Conservation (phyloP, 257 asterid genomes). For the Solanum raphanifolium region DNA sequence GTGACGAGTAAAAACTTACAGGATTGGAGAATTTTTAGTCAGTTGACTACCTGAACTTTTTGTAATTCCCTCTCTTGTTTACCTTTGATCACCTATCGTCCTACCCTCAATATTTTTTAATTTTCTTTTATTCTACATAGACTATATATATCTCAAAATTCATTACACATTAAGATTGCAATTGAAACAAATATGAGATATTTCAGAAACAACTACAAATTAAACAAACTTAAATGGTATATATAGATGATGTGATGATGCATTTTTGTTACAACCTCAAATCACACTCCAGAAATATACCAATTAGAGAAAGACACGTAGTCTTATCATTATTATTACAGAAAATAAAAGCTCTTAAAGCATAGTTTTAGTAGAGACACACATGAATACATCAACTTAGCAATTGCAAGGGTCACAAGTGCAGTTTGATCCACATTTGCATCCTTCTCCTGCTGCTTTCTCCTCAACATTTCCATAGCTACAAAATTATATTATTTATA, state of each 20-base stretch:
- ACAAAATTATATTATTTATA: background rate
- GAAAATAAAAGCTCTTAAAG: background rate
- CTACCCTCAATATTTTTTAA: background rate
- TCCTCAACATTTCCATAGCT: background rate
- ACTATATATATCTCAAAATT: background rate
- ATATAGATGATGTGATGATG: background rate
- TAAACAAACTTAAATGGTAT: background rate
- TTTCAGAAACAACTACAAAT: background rate
- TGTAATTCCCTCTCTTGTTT: no score
- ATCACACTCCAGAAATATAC: background rate
- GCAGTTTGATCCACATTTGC: conserved; percentile 13
- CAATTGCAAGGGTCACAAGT: conserved; percentile 12
- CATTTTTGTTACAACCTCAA: background rate
- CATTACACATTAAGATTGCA: background rate
- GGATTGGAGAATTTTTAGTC: background rate
- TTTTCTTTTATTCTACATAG: background rate
- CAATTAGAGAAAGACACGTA: background rate
- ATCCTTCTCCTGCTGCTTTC: background rate
- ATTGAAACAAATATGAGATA: background rate
- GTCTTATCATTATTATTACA: background rate
- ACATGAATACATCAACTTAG: background rate
- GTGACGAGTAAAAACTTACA: background rate
- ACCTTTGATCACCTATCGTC: background rate
- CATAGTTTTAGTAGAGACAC: background rate
- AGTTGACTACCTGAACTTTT: no score